A percentile compares a stretch with the other conserved stretches of the same genome.
These are phyloP conservation scores for Cinnamomum micranthum DNA, from an alignment of 164 flowering plant species.

Conservation along the genomic window DNA sequence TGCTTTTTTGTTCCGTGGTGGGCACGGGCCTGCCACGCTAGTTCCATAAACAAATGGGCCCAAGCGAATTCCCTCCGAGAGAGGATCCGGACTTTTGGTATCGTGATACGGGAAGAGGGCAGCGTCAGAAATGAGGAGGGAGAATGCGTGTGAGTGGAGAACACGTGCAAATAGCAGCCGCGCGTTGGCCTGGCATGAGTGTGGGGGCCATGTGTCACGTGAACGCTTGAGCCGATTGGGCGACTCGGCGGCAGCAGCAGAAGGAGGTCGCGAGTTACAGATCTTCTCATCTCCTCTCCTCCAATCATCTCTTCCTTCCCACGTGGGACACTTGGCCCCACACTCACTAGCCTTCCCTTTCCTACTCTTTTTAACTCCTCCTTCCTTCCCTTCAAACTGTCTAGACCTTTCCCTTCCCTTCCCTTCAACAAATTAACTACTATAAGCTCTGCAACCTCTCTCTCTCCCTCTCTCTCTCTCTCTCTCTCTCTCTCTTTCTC, in stretches of 20 bases:
- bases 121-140: slow-evolving; percentile 2
- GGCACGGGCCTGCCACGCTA: no score
- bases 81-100: no score
- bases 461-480: neutral
- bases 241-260: slow-evolving; percentile 6
- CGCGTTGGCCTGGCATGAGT: neutral
- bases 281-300: slow-evolving; percentile 43
- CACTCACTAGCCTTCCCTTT: neutral
- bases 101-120: neutral
- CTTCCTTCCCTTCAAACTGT: neutral
- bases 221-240: slow-evolving; percentile 7
- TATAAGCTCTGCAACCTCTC: no score
- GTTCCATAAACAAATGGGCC: no score
- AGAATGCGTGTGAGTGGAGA: neutral
- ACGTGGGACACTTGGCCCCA: slow-evolving; percentile 56
- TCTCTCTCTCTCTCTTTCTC: neutral
- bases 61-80: no score
- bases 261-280: slow-evolving; percentile 3
- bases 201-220: slow-evolving; percentile 34
- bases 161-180: neutral
- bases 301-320: slow-evolving; percentile 48
- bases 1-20: no score
- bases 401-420: no score
- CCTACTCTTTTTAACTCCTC: neutral
- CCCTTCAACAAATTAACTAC: no score